phyloP scores from a whole-genome alignment of 768 basidiomycete species.

The Suillus decipiens region DNA sequence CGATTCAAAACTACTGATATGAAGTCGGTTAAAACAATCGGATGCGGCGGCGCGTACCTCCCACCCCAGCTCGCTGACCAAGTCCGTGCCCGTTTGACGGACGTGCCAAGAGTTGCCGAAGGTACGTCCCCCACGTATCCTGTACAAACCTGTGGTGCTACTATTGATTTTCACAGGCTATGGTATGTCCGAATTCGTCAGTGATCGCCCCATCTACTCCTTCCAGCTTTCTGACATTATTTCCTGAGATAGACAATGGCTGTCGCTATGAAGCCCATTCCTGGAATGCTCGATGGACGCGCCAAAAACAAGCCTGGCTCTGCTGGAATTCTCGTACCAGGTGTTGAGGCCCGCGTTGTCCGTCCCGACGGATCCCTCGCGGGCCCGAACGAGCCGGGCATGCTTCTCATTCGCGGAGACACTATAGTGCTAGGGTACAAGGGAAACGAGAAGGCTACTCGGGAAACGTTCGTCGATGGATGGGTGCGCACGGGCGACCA shows the following conservation, averaged over 20 bases:
- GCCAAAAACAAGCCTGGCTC: conserved; percentile 37
- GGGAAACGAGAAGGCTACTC: conserved; percentile 63
- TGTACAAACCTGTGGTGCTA: background rate
- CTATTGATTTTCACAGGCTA: conserved; percentile 43
- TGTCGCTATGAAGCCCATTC: conserved; percentile 41
- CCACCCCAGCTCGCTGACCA: conserved; percentile 48
- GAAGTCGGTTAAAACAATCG: conserved; percentile 41
- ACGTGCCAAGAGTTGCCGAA: conserved; percentile 36
- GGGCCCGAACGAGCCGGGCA: conserved; percentile 56
- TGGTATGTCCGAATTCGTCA: conserved; percentile 61
- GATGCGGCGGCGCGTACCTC: conserved; percentile 60
- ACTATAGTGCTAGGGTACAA: conserved; percentile 64
- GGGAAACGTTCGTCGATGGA: conserved; percentile 60
- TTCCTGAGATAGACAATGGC: conserved; percentile 47
- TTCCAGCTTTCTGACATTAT: background rate
- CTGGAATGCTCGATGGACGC: conserved; percentile 43
- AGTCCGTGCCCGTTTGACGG: conserved; percentile 33
- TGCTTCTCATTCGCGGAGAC: conserved; percentile 53
- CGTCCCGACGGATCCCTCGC: conserved; percentile 55
- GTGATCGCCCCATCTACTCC: conserved; percentile 21
- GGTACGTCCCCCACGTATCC: conserved; percentile 33
- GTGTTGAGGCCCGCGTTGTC: conserved; percentile 56
- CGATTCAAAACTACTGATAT: conserved; percentile 45
- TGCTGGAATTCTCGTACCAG: conserved; percentile 56
- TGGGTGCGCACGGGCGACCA: conserved; percentile 72